Conservation (phyloP, 345 rosid species). For the Geranium rotundifolium region DNA sequence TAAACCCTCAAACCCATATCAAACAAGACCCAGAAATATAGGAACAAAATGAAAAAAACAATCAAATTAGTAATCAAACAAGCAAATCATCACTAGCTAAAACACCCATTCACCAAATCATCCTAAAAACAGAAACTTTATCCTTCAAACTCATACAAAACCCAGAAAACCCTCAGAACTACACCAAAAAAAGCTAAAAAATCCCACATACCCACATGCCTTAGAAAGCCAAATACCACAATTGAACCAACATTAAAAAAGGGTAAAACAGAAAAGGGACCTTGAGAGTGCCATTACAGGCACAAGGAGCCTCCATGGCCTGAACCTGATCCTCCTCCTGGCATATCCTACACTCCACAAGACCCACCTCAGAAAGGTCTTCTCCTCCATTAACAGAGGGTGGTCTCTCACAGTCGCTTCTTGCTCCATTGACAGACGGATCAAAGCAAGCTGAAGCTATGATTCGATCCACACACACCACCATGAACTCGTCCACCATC, state of each 20-base stretch:
- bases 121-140: neutral
- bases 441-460: slow-evolving; percentile 29
- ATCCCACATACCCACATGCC: neutral
- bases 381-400: slow-evolving; percentile 10
- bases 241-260: neutral
- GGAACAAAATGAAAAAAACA: too few relatives aligned
- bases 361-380: slow-evolving; percentile 13
- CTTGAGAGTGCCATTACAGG: slow-evolving; percentile 62
- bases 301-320: slow-evolving; percentile 56
- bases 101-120: neutral
- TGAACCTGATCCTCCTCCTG: slow-evolving; percentile 44
- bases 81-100: neutral
- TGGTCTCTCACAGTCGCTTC: neutral
- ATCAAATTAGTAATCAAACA: too few relatives aligned
- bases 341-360: slow-evolving; percentile 60
- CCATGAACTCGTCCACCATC: slow-evolving; percentile 42
- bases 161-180: neutral
- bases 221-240: neutral
- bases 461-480: slow-evolving; percentile 24
- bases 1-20: too few relatives aligned
- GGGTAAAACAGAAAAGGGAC: slow-evolving; percentile 12
- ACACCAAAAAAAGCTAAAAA: neutral
- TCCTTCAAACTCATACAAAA: neutral
- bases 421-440: slow-evolving; percentile 8
- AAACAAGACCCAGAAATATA: too few relatives aligned